Evolutionary conservation across 106 monocot genomes (phyloP).

Genomic region (Narthecium ossifragum): DNA sequence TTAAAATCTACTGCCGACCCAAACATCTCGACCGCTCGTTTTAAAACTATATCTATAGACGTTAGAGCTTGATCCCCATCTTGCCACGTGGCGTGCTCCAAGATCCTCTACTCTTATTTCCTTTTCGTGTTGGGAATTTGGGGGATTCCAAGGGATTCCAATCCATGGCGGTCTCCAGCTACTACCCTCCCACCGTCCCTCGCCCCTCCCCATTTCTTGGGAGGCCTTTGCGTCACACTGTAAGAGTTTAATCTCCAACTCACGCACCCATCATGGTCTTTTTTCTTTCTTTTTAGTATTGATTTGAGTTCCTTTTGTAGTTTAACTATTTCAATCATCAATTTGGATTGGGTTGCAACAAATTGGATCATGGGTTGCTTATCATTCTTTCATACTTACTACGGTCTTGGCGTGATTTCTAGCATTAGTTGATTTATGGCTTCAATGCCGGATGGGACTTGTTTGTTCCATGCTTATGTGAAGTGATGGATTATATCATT

Average conservation of each 20-base stretch:
- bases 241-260: not conserved
- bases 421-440: no score
- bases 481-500: no score
- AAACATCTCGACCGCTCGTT: no score
- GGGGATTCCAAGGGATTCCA: not conserved
- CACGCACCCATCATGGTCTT: not conserved
- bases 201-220: not conserved
- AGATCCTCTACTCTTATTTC: not conserved
- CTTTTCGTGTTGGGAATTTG: not conserved
- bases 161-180: slow-evolving; percentile 5
- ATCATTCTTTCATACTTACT: no score
- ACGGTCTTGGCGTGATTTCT: no score
- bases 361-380: not conserved
- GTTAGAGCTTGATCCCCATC: not conserved
- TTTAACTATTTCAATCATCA: not conserved
- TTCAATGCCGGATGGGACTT: no score
- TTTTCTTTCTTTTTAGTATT: not conserved
- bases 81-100: not conserved
- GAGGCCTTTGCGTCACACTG: not conserved
- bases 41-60: no score
- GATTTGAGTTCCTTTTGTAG: not conserved
- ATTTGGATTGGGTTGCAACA: not conserved
- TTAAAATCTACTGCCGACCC: no score
- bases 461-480: no score
- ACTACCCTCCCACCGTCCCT: not conserved